phyloP scores from a whole-genome alignment of 1,139 yeast species.

The Hyphopichia pseudoburtonii region DNA sequence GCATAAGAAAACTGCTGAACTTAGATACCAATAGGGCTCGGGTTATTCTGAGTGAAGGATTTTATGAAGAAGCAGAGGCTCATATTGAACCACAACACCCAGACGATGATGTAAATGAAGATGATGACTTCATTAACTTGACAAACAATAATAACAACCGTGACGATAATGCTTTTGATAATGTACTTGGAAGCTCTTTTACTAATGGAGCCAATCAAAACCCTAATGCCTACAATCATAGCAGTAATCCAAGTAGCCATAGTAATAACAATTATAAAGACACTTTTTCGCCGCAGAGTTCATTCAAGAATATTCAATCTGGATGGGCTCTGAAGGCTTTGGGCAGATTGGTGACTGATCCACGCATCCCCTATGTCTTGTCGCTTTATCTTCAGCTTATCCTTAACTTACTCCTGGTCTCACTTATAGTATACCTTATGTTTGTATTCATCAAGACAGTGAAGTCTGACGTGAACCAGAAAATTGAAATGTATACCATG shows the following conservation, averaged over 20 bases:
- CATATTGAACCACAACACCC: not conserved
- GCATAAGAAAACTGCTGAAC: not conserved
- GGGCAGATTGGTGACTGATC: conserved; percentile 37
- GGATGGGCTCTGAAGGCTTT: too few species aligned
- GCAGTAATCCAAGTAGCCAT: not conserved
- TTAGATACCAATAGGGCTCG: not conserved
- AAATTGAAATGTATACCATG: conserved; percentile 62
- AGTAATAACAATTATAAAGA: not conserved
- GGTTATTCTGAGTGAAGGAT: conserved; percentile 2
- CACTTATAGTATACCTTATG: conserved; percentile 54
- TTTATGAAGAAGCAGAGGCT: conserved; percentile 1
- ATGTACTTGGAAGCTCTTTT: not conserved
- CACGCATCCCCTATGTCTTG: conserved; percentile 63
- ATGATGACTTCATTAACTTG: not conserved
- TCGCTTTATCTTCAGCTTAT: conserved; percentile 71
- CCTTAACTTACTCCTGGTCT: conserved; percentile 60
- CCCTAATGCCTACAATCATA: not conserved
- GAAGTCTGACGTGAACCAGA: conserved; percentile 66
- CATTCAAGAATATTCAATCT: not conserved
- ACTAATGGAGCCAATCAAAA: not conserved
- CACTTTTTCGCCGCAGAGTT: not conserved
- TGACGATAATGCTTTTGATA: not conserved
- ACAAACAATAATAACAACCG: not conserved
- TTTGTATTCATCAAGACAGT: conserved; percentile 59
- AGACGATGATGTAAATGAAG: conserved; percentile 1